Evolutionary conservation across 2,329 filamentous ascomycete species (phyloP).

Genomic region (Neofusicoccum laricinum): DNA sequence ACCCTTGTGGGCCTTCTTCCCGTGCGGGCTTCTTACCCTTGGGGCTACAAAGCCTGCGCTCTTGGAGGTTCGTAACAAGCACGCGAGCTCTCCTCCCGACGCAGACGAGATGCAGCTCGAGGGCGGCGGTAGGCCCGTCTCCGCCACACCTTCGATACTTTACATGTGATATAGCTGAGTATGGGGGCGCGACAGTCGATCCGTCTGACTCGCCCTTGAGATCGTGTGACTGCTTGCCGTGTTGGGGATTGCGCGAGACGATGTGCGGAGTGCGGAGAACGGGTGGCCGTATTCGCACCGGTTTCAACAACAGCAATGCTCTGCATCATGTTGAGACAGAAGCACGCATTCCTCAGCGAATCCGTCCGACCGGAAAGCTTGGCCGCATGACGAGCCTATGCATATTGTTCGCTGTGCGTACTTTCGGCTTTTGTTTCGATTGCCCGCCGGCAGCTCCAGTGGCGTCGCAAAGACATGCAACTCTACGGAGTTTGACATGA

Average conservation of each 20-base stretch:
- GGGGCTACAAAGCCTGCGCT: too few relatives aligned
- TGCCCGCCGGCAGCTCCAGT: too few relatives aligned
- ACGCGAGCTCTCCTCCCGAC: too few relatives aligned
- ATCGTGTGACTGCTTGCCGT: neutral
- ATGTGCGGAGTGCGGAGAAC: conserved; percentile 1
- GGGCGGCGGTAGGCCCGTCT: neutral
- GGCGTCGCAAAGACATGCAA: too few relatives aligned
- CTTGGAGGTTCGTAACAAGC: too few relatives aligned
- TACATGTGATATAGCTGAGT: neutral
- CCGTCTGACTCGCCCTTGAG: neutral
- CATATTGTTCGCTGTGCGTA: too few relatives aligned
- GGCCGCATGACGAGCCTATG: too few relatives aligned
- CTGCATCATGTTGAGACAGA: neutral
- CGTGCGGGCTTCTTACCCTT: too few relatives aligned
- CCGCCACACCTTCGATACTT: neutral
- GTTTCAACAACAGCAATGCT: neutral
- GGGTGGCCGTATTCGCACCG: neutral
- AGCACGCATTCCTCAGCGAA: too few relatives aligned
- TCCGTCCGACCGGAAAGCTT: too few relatives aligned
- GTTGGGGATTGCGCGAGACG: neutral
- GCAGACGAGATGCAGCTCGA: neutral
- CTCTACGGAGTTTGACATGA: neutral
- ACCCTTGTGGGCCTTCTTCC: too few relatives aligned
- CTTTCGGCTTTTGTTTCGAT: too few relatives aligned
- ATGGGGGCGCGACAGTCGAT: neutral